phyloP scores from a whole-genome alignment of 768 basidiomycete genomes.

The Kwoniella sp. region DNA sequence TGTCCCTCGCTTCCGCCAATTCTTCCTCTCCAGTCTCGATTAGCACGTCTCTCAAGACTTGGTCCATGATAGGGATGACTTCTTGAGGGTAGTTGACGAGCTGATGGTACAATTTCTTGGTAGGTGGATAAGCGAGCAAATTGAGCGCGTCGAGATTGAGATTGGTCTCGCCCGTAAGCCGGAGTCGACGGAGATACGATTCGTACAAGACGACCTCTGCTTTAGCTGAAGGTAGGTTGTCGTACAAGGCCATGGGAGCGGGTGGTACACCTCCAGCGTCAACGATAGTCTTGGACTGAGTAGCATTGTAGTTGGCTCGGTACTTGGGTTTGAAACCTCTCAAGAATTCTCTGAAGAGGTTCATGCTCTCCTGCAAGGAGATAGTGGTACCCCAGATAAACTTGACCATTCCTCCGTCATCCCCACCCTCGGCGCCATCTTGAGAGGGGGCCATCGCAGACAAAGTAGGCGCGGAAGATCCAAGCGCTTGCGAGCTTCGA shows the following conservation, averaged over 20 bases:
- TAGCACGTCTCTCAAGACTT: constrained; percentile 90
- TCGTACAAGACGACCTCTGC: constrained; percentile 66
- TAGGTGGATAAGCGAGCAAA: constrained; percentile 79
- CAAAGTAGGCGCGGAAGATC: constrained; percentile 63
- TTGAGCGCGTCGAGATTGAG: constrained; percentile 88
- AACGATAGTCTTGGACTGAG: constrained; percentile 33
- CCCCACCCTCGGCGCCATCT: constrained; percentile 55
- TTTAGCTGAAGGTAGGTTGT: constrained; percentile 44
- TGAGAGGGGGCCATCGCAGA: constrained; percentile 63
- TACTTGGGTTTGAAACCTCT: constrained; percentile 93
- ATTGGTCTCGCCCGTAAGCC: constrained; percentile 87
- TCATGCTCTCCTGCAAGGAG: constrained; percentile 86
- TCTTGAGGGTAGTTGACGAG: constrained; percentile 94
- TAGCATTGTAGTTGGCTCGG: constrained; percentile 66
- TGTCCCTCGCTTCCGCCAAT: constrained; percentile 38
- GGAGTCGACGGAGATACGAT: constrained; percentile 76
- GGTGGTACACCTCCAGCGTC: constrained; percentile 45
- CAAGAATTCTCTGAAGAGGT: constrained; percentile 82
- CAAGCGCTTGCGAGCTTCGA: constrained; percentile 1
- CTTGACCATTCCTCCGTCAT: constrained; percentile 74
- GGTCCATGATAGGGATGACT: constrained; percentile 95
- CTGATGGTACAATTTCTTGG: constrained; percentile 78
- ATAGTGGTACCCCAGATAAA: constrained; percentile 99
- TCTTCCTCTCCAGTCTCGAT: constrained; percentile 82
- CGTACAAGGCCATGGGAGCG: constrained; percentile 50